These are phyloP conservation scores for Sugiyamaella japonica DNA, from an alignment of 1,139 yeast species.

Conservation along the genomic window DNA sequence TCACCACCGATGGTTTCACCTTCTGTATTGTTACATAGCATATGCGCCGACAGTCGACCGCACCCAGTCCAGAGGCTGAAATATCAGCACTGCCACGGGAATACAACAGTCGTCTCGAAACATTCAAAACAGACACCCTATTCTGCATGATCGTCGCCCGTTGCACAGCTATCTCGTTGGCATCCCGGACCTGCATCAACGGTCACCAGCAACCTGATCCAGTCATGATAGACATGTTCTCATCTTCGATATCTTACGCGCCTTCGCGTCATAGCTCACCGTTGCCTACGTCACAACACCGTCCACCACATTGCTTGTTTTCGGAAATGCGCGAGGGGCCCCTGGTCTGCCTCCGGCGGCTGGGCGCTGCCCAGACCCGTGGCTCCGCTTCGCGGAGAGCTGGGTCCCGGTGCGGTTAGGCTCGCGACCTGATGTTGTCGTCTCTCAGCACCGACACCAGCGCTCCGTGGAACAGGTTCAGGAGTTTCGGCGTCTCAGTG, in stretches of 20 bases:
- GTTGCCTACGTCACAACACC: neutral
- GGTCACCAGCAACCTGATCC: neutral
- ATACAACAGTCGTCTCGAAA: no score
- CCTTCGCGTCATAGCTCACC: neutral
- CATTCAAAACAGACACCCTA: no score
- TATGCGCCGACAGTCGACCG: neutral
- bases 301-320: no score
- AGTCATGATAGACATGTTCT: neutral
- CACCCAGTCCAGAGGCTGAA: neutral
- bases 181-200: neutral
- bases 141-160: no score
- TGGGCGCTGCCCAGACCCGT: no score
- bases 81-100: no score
- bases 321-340: no score
- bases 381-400: no score
- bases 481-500: conserved; percentile 35
- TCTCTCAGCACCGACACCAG: conserved; percentile 22
- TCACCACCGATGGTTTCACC: neutral
- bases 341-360: no score
- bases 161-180: no score
- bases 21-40: neutral
- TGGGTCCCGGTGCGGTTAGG: neutral
- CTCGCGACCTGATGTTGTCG: conserved; percentile 2
- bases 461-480: conserved; percentile 30
- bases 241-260: neutral